Conservation (phyloP, 371 early-diverging fungal genomes). For the Chytridium lagenaria region DNA sequence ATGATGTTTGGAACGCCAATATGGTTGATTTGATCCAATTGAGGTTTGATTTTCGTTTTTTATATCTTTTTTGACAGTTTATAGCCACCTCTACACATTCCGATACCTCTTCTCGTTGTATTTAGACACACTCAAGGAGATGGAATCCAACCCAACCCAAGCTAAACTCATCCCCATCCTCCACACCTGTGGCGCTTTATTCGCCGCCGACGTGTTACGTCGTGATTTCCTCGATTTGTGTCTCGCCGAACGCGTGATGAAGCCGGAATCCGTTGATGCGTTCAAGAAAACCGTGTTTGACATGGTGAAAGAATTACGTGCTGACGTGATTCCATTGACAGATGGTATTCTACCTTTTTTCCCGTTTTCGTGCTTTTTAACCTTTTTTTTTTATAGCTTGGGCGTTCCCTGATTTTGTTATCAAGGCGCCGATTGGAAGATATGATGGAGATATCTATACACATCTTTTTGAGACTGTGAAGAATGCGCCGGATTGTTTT, state of each 20-base stretch:
- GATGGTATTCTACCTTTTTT: constrained; percentile 43
- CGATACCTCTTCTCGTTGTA: not conserved
- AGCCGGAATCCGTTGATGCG: not conserved
- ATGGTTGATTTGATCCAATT: constrained; percentile 49
- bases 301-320: constrained; percentile 60
- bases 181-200: constrained; percentile 23
- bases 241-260: constrained; percentile 19
- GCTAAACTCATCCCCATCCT: not conserved
- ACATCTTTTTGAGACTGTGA: constrained; percentile 29
- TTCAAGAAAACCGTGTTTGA: not conserved
- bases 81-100: not conserved
- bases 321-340: constrained; percentile 64
- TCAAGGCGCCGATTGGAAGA: constrained; percentile 70
- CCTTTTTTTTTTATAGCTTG: constrained; percentile 43
- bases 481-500: constrained; percentile 28
- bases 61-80: not conserved
- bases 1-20: constrained; percentile 52
- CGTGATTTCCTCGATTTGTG: constrained; percentile 14
- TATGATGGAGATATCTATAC: constrained; percentile 70
- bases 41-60: constrained; percentile 30
- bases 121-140: not conserved
- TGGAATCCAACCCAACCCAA: not conserved
- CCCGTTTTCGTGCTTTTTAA: not conserved
- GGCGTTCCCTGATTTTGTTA: constrained; percentile 67
- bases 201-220: constrained; percentile 31